Base-by-base conservation (phyloP, 768 basidiomycete genomes). In the Arthromyces matolae region DNA sequence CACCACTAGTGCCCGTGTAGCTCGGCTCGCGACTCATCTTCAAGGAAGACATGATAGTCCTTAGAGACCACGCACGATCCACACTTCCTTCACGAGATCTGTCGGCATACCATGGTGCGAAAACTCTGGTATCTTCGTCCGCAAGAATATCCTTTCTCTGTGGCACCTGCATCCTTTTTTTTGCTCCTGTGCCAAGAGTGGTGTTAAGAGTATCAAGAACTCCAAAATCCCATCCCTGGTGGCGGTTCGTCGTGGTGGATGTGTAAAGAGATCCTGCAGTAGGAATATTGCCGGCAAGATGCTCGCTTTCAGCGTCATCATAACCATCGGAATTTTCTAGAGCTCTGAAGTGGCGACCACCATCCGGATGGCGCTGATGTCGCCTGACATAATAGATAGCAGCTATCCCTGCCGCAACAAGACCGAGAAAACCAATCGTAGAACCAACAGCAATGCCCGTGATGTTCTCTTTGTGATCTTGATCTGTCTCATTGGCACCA, bases 121-220 rank as follows among this genome's bases (percentile, higher is more conserved):
- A 80, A 13, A 79, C 75, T 8, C 73, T 70, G 2, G 74, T 71
- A 56, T 89, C 88, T 63, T 89, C 88, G 45, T 91, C 86, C 3
- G 80, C 85, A 27, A 89, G 75, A 78, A 90, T 89, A 60, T 90
- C 86, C 24, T 76, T 73, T 24, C 87, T 73, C 45, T 71, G 56
- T 19, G 56, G 53, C 42, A 60, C 45, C 49, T 61, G 57, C 38
- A 60, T 54, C 19, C 57, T 49, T 29, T 52, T 60, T 31, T 59
- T 60, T 37, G 64, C 29, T 18, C 56, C 54, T 44, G 51, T 53
- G 69, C 65, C 27, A 71, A 50, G n/a, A 66, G 63, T 19, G 66
- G 25, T 68, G 25, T 60, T 57, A 0, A 63, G 29, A 9, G 59
- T 28, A 39, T 58, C 50, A 9, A 62, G 36, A 12, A 61, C 47